A percentile compares a stretch with the other conserved stretches of the same genome.
phyloP scores from a whole-genome alignment of 352 stramenopile species.

The Globisporangium paroecandrum region DNA sequence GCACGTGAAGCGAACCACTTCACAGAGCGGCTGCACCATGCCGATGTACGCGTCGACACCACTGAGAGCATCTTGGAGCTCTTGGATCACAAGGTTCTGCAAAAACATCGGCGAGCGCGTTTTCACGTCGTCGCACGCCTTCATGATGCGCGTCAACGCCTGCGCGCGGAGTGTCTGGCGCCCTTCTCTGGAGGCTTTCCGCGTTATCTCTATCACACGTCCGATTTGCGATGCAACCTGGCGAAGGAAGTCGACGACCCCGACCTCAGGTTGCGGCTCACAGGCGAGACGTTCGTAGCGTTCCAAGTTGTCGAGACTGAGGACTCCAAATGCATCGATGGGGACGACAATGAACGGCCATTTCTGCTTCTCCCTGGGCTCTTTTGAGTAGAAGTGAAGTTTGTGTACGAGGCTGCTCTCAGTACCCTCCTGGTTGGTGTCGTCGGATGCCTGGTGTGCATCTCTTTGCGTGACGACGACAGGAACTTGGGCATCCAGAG shows the following conservation, averaged over 20 bases:
- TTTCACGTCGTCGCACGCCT: conserved; percentile 40
- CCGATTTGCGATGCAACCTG: conserved; percentile 28
- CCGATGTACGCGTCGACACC: conserved; percentile 67
- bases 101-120: conserved; percentile 28
- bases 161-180: conserved; percentile 22
- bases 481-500: conserved; percentile 33
- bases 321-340: conserved; percentile 38
- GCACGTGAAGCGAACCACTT: conserved; percentile 45
- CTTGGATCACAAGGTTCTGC: conserved; percentile 42
- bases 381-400: conserved; percentile 42
- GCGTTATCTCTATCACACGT: conserved; percentile 16
- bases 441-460: neutral
- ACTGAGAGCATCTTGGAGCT: conserved; percentile 54
- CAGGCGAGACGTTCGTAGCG: conserved; percentile 36
- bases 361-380: conserved; percentile 17
- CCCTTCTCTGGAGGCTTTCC: conserved; percentile 9
- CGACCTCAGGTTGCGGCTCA: conserved; percentile 59
- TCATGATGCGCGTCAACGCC: conserved; percentile 50
- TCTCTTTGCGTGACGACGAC: conserved; percentile 38
- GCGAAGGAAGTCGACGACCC: conserved; percentile 70
- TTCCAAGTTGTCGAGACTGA: conserved; percentile 65
- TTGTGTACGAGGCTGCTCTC: conserved; percentile 13
- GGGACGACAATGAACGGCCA: conserved; percentile 74
- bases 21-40: conserved; percentile 48
- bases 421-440: neutral